Conservation (phyloP, 2,329 filamentous ascomycete genomes). For the Alternaria angustiovoidea region DNA sequence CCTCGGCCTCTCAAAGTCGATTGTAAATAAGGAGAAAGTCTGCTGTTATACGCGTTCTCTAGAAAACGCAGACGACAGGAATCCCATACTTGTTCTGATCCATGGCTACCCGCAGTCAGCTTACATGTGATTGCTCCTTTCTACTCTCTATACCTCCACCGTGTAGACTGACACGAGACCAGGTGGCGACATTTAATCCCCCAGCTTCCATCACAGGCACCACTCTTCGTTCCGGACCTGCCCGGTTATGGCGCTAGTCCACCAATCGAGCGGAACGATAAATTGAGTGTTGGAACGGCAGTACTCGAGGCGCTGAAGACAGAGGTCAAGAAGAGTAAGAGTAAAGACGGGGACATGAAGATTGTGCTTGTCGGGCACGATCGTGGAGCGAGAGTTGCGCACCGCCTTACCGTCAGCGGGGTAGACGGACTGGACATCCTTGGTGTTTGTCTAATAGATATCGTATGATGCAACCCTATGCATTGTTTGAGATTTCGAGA, state of each 20-base stretch:
- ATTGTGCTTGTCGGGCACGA: constrained; percentile 63
- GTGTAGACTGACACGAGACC: not conserved
- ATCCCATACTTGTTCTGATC: constrained; percentile 42
- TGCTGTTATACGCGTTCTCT: constrained; percentile 38
- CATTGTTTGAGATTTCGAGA: not conserved
- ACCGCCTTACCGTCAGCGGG: constrained; percentile 62
- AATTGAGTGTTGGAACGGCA: constrained; percentile 37
- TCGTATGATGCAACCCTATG: constrained; percentile 24
- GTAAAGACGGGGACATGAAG: constrained; percentile 19
- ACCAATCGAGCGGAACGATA: constrained; percentile 38
- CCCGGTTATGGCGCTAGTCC: constrained; percentile 44
- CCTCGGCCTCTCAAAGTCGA: constrained; percentile 38
- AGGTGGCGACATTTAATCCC: constrained; percentile 48
- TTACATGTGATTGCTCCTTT: constrained; percentile 31
- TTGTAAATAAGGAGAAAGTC: constrained; percentile 38
- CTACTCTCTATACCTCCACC: not conserved
- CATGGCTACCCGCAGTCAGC: constrained; percentile 47
- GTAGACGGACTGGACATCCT: constrained; percentile 51
- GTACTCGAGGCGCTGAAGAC: constrained; percentile 36
- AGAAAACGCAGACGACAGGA: constrained; percentile 31
- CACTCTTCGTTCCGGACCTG: constrained; percentile 44
- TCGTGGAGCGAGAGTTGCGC: constrained; percentile 64
- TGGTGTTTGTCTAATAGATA: constrained; percentile 43
- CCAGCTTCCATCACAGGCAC: constrained; percentile 33
- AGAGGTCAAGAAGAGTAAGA: constrained; percentile 25